Conservation (phyloP, 2,329 filamentous ascomycete genomes). For the Escovopsis weberi region DNA sequence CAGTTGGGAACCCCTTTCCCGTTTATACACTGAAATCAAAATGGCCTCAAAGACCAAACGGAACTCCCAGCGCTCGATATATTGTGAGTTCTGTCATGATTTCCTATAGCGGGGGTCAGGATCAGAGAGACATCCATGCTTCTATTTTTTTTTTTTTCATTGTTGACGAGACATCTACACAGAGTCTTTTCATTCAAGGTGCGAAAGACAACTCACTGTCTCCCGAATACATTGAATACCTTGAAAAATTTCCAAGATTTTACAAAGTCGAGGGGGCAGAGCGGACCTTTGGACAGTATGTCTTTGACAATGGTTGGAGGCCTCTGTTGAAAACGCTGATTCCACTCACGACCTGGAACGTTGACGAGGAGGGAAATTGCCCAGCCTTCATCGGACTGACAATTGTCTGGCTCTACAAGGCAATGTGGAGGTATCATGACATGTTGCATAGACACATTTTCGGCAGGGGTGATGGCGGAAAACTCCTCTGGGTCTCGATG, state of each 20-base stretch:
- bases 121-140: too few relatives aligned
- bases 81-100: neutral
- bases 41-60: slow-evolving; percentile 4
- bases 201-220: slow-evolving; percentile 1
- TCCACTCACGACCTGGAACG: slow-evolving; percentile 3
- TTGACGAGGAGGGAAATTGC: slow-evolving; percentile 4
- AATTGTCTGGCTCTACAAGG: slow-evolving; percentile 3
- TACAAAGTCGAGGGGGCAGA: slow-evolving; percentile 1
- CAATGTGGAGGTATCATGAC: slow-evolving; percentile 5
- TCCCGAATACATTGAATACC: slow-evolving; percentile 1
- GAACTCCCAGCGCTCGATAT: slow-evolving; percentile 4
- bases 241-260: slow-evolving; percentile 3
- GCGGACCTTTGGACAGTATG: slow-evolving; percentile 1
- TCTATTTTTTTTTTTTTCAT: too few relatives aligned
- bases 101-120: neutral
- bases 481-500: neutral
- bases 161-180: neutral
- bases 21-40: slow-evolving; percentile 3
- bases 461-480: slow-evolving; percentile 2
- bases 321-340: slow-evolving; percentile 1
- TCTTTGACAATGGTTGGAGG: slow-evolving; percentile 3
- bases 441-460: neutral
- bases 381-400: neutral
- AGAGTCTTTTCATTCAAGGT: neutral
- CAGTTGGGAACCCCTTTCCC: neutral